Percentiles rank a stretch among this genome's conserved stretches.
phyloP scores from a whole-genome alignment of 208 protist species.

The Entamoeba dispar region DNA sequence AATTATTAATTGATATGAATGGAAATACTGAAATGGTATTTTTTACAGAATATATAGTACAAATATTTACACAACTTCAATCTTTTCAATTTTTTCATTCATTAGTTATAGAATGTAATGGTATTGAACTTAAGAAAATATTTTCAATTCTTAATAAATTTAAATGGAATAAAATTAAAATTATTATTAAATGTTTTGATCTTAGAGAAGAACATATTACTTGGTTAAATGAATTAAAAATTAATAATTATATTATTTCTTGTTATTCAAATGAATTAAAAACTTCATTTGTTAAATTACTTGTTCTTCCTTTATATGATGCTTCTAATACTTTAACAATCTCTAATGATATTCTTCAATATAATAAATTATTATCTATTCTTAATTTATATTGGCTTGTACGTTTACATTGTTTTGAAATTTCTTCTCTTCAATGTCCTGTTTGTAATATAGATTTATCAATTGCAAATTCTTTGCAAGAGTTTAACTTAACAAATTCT shows the following conservation, averaged over 20 bases:
- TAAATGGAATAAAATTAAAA: not conserved
- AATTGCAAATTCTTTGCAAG: not conserved
- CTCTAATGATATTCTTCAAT: not conserved
- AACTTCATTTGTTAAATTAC: not conserved
- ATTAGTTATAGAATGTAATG: not conserved
- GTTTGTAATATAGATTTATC: not conserved
- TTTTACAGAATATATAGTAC: not conserved
- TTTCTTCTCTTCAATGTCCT: not conserved
- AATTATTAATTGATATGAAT: not conserved
- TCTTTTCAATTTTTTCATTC: not conserved
- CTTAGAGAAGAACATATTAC: not conserved
- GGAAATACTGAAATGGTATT: not conserved
- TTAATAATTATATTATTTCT: not conserved
- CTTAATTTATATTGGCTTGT: not conserved
- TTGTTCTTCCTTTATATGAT: not conserved
- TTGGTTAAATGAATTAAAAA: not conserved
- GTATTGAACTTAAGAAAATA: not conserved
- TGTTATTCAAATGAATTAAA: not conserved
- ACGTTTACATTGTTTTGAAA: not conserved
- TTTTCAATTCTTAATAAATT: not conserved
- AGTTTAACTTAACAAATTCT: not conserved
- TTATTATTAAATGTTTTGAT: not conserved
- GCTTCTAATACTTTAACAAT: not conserved
- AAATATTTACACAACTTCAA: not conserved
- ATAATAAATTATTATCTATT: not conserved